Base-by-base conservation (phyloP, 371 early-diverging fungal species). In the Mortierella sp. region DNA sequence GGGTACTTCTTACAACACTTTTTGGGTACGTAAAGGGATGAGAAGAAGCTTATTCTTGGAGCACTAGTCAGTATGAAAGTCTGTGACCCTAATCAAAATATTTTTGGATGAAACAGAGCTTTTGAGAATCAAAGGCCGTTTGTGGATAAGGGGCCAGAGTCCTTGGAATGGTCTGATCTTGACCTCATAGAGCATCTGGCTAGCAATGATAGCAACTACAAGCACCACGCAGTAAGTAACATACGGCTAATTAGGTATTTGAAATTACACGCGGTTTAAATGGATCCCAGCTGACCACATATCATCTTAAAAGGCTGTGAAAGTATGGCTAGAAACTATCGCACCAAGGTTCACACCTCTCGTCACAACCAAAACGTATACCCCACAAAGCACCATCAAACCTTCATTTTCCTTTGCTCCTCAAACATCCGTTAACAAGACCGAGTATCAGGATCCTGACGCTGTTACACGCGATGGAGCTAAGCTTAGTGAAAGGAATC, bases 301-400 rank as follows among this genome's bases (percentile, higher is more conserved):
- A 26, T 51, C 15, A 51, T 51, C 34, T 37, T 23, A 10, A 23
- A 54, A 76, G 76, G 72, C 81, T 49, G 81, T 80, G n/a, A 80
- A 75, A 53, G 55, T 64, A 3, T 80, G 81, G 81, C 65, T 80
- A 17, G 71, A 80, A 45, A 63, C 66, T 5, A 80, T 70, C 37
- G 81, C 81, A 23, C 71, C 71, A 22, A 34, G n/a, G 10, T 64
- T 65, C 28, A 63, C 37, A 9, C 67, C 69, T 19, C 45, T n/a
- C 28, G 31, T 63, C 28, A 61, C 43, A 37, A 8, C 43, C 7
- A 77, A 77, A 63, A 51, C 49, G 22, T 28, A 54, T n/a, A 51
- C 49, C 12, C 57, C 34, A 28, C 59, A 64, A 5, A 28, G 49
- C n/a, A 17, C 40, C 19, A 35, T 37, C 45, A 45, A 29, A 9